A percentile compares a stretch with the other conserved stretches of the same genome.
phyloP scores from a whole-genome alignment of 306 rosid genomes.

The Amphicarpaea edgeworthii region DNA sequence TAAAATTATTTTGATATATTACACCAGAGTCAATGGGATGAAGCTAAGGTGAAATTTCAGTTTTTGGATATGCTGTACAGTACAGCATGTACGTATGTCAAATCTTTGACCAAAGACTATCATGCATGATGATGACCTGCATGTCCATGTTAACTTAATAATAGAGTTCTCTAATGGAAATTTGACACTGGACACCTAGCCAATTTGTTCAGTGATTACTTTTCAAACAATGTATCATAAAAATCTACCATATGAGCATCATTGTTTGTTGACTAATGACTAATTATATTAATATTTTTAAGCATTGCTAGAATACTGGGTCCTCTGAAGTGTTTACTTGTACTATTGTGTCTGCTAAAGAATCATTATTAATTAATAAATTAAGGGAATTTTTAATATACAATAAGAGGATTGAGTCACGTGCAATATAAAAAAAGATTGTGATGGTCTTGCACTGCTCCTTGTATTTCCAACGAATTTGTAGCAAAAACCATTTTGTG shows the following conservation, averaged over 20 bases:
- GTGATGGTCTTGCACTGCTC: background rate
- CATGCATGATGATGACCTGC: background rate
- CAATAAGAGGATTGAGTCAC: conserved; percentile 6
- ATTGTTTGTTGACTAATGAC: background rate
- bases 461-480: background rate
- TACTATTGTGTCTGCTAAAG: conserved; percentile 8
- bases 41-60: conserved; percentile 11
- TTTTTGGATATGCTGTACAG: background rate
- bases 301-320: background rate
- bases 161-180: background rate
- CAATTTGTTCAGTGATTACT: background rate
- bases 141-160: background rate
- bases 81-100: background rate
- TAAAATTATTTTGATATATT: background rate
- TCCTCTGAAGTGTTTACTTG: background rate
- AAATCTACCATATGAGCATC: background rate
- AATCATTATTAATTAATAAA: background rate
- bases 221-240: conserved; percentile 12
- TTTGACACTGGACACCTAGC: conserved; percentile 6
- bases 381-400: background rate
- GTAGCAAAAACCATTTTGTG: background rate
- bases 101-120: conserved; percentile 10
- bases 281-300: background rate
- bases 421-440: background rate
- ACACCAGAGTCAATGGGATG: no score